Base-by-base conservation (phyloP, 1,284 basidiomycete genomes). In the Kwoniella shivajii region DNA sequence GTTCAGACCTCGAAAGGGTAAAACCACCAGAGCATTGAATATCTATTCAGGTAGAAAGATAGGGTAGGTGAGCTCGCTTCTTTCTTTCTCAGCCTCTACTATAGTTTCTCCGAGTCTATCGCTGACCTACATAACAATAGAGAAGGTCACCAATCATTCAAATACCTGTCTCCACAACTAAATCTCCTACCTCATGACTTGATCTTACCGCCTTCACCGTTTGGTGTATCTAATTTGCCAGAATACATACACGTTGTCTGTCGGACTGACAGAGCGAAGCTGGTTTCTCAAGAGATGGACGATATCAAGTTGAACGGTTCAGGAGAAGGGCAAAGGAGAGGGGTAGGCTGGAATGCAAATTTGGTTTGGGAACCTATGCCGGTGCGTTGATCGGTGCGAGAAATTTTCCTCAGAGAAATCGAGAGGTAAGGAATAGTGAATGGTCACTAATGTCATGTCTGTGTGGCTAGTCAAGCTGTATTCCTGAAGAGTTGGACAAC, bases 191-290 rank as follows among this genome's bases (percentile, higher is more conserved):
- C 89, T 22, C 79, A 75, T 49, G 90, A 94, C 75, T 78, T 92
- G 42, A 50, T 75, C 9, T 65, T 68, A 14, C 66, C 65, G 7
- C 57, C 65, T 37, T 81, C 78, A 3, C 87, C 86, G 4, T 71
- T 74, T 42, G 53, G 54, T 3, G 77, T 68, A 45, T 79, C 88
- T 9, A 80, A 76, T 13, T 78, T 77, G 31, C 84, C 90, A 5
- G 73, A 79, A 18, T 84, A 82, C 50, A 73, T 97, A 18, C 93
- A 97, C 74, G 90, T 94, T 64, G 88, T 94, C 16, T 95, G 91
- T 72, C 89, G 88, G 6, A 88, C 89, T 0, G 74, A 81, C 0
- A 83, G 93, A 54, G 90, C 90, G 1, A 72, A 78, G 6, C 79
- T 79, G 1, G 88, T 95, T 51, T 78, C 88, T 63, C 80, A 83